phyloP scores from a whole-genome alignment of 1,284 basidiomycete species.

The Athelia sp. region DNA sequence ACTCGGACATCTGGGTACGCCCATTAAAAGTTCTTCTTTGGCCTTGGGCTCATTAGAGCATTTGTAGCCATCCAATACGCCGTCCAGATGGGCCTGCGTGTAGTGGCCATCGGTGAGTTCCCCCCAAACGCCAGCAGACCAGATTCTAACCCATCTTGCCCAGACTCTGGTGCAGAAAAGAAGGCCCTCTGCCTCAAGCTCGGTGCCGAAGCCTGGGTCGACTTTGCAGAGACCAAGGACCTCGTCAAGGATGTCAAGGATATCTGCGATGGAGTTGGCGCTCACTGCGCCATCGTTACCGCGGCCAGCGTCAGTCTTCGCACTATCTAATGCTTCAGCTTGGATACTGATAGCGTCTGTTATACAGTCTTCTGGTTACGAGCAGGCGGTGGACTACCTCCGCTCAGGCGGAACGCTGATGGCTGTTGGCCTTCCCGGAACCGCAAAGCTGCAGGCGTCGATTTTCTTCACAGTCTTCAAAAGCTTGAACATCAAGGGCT shows the following conservation, averaged over 20 bases:
- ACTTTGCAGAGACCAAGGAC: conserved; percentile 66
- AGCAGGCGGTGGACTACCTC: conserved; percentile 69
- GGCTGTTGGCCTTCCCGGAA: conserved; percentile 69
- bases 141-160: background rate
- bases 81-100: conserved; percentile 67
- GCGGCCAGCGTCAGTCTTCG: conserved; percentile 37
- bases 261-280: conserved; percentile 66
- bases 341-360: background rate
- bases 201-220: conserved; percentile 78
- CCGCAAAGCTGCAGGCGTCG: conserved; percentile 53
- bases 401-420: conserved; percentile 63
- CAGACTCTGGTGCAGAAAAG: conserved; percentile 75
- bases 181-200: conserved; percentile 60
- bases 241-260: conserved; percentile 59
- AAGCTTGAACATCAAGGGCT: conserved; percentile 65
- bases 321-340: background rate
- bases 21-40: conserved; percentile 6
- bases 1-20: conserved; percentile 58
- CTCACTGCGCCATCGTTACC: conserved; percentile 73
- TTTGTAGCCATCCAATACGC: conserved; percentile 72
- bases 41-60: background rate
- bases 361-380: conserved; percentile 52
- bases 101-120: conserved; percentile 67
- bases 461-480: conserved; percentile 78
- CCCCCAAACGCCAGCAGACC: background rate